A percentile compares a stretch with the other conserved stretches of the same genome.
Conservation (phyloP, 139 green algal species). For the Mesotaenium endlicherianum region DNA sequence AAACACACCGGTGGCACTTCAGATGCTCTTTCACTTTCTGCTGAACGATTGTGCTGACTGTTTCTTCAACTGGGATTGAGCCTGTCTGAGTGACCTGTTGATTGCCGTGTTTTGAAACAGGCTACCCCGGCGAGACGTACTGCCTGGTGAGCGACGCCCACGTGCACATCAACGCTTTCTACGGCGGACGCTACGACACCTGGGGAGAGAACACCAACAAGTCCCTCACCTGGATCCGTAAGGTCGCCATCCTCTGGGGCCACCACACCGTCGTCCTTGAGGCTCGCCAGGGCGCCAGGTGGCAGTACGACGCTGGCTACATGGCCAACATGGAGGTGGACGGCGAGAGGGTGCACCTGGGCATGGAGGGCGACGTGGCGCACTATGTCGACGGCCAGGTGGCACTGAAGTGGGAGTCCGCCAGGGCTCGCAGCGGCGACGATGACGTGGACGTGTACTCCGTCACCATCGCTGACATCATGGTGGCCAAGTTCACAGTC, state of each 20-base stretch:
- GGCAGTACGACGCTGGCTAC: background rate
- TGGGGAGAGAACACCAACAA: background rate
- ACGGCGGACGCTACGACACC: background rate
- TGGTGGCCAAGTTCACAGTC: background rate
- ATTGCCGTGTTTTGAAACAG: background rate
- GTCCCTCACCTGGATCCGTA: conserved; percentile 1
- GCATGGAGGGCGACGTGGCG: background rate
- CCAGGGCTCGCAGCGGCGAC: background rate
- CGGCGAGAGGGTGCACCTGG: background rate
- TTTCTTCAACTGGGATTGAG: too few relatives aligned
- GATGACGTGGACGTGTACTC: background rate
- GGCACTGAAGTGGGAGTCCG: background rate
- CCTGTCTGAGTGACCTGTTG: too few relatives aligned
- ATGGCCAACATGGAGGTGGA: background rate
- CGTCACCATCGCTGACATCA: background rate
- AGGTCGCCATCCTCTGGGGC: background rate
- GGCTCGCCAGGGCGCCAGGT: background rate
- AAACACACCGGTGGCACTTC: too few relatives aligned
- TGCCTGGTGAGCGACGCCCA: too few relatives aligned
- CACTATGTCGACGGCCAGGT: background rate
- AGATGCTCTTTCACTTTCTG: too few relatives aligned
- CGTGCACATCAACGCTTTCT: conserved; percentile 10
- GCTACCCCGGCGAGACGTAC: background rate
- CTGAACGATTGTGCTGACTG: too few relatives aligned
- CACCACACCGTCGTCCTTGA: conserved; percentile 1